phyloP scores from a whole-genome alignment of 1,284 basidiomycete species.

The Ustilago curta region DNA sequence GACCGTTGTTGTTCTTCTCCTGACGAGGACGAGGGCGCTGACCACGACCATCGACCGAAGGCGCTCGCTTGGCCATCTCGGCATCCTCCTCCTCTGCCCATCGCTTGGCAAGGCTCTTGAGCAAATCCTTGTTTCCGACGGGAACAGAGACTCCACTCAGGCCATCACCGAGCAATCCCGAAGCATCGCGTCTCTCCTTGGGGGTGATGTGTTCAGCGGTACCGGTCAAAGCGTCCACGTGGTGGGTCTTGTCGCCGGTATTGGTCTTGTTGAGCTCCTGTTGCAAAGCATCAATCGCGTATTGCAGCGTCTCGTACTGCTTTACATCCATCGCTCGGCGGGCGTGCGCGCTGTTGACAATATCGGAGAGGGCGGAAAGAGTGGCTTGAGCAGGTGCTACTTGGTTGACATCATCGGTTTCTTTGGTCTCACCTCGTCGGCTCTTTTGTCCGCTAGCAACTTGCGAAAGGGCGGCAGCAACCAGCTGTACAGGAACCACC shows the following conservation, averaged over 20 bases:
- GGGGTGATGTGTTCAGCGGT: conserved; percentile 32
- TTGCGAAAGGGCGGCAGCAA: conserved; percentile 42
- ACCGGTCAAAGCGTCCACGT: conserved; percentile 44
- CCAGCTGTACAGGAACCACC: conserved; percentile 38
- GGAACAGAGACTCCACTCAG: conserved; percentile 43
- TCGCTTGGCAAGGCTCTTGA: conserved; percentile 26
- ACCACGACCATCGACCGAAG: conserved; percentile 36
- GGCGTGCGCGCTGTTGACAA: conserved; percentile 53
- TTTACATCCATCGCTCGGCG: conserved; percentile 57
- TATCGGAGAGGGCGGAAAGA: conserved; percentile 51
- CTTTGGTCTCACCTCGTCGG: conserved; percentile 50
- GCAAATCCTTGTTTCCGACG: conserved; percentile 39
- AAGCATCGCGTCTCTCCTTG: conserved; percentile 17
- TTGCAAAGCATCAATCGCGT: conserved; percentile 39
- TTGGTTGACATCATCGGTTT: conserved; percentile 40
- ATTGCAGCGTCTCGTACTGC: conserved; percentile 38
- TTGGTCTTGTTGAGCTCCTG: conserved; percentile 42
- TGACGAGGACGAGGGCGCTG: conserved; percentile 41
- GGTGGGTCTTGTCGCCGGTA: conserved; percentile 39
- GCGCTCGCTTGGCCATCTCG: conserved; percentile 42
- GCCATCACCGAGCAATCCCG: conserved; percentile 17
- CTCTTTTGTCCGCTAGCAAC: conserved; percentile 40
- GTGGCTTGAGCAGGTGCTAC: conserved; percentile 53
- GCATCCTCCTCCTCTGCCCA: conserved; percentile 44
- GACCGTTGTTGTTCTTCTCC: conserved; percentile 52